Evolutionary conservation across 2,329 filamentous ascomycete genomes (phyloP), one percentile per base, ranked within the genome.

Genomic region (Ramichloridium luteum): DNA sequence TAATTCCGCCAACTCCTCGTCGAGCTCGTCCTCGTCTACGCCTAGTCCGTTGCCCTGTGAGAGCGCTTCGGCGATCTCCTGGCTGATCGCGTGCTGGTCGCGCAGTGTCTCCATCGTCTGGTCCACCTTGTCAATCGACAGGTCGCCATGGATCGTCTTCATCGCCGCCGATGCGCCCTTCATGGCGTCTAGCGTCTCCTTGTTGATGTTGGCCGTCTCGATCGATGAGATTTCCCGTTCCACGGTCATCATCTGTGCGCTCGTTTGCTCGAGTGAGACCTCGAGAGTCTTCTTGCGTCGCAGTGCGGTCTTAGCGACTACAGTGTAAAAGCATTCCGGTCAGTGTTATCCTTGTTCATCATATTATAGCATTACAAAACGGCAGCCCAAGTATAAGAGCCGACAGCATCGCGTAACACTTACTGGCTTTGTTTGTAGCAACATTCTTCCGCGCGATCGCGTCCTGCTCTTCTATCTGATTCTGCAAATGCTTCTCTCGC

Each of bases 191-290:
- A 96, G 68, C 9, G 90, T 98, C 67, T 94, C 86, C 62, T 88
- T 78, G 68, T 98, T 98, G 67, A 98, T 94, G 58, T 96, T 98
- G 40, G 90, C 90, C 28, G 86, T 84, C 61, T 98, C 90, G 65
- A 98, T 96, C 38, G 82, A 79, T 58, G 90, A 90, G 54, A 96
- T 92, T 58, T 98, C 85, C 54, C 86, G 80, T 59, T 98, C 90
- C 27, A 98, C 69, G 13, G 90, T 93, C 49, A 77, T 74, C 53
- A 96, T 92, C 62, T 96, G 88, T 17, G 80, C 74, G 37, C 74
- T 71, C 2, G 88, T 96, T 62, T 94, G 86, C 46, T 93, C 84
- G 37, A 94, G 73, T 35, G 82, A 83, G 58, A 86, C 80, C 60
- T 96, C 85, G 51, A 90, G 83, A 47, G 76, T 70, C 72, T 98